Evolutionary conservation across 2,329 filamentous ascomycete genomes (phyloP).

Genomic region (Colletotrichum gloeosporioides): DNA sequence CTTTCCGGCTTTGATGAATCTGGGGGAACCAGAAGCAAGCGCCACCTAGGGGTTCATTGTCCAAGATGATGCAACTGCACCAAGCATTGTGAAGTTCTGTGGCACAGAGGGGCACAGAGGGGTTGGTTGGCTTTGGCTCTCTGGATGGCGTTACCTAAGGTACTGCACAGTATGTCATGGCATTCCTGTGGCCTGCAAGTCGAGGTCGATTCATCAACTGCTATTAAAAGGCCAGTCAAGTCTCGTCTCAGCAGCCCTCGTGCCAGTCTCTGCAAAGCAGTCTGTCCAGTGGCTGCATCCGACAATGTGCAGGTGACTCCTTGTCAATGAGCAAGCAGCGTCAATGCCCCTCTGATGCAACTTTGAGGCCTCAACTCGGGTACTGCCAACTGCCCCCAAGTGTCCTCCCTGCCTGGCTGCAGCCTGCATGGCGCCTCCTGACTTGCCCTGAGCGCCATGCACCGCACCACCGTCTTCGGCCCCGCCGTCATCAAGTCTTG

Average conservation of each 20-base stretch:
- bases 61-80: background rate
- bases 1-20: background rate
- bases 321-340: background rate
- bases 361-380: background rate
- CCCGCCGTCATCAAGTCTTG: background rate
- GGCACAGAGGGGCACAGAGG: background rate
- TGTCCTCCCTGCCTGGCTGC: background rate
- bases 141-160: background rate
- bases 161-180: background rate
- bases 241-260: background rate
- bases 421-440: background rate
- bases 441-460: conserved; percentile 14
- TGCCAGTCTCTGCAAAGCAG: conserved; percentile 3
- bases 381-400: background rate
- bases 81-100: background rate
- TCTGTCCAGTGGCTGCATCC: background rate
- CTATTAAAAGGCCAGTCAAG: background rate
- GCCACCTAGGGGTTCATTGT: background rate
- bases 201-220: background rate
- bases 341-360: background rate
- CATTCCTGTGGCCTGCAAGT: background rate
- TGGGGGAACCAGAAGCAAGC: background rate
- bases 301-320: conserved; percentile 8
- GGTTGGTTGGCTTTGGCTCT: background rate
- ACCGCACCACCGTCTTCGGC: background rate